Percentiles rank a stretch among this genome's conserved stretches.
These are phyloP conservation scores for Pulicaria dysenterica DNA, from an alignment of 129 eudicot species.

Conservation along the genomic window DNA sequence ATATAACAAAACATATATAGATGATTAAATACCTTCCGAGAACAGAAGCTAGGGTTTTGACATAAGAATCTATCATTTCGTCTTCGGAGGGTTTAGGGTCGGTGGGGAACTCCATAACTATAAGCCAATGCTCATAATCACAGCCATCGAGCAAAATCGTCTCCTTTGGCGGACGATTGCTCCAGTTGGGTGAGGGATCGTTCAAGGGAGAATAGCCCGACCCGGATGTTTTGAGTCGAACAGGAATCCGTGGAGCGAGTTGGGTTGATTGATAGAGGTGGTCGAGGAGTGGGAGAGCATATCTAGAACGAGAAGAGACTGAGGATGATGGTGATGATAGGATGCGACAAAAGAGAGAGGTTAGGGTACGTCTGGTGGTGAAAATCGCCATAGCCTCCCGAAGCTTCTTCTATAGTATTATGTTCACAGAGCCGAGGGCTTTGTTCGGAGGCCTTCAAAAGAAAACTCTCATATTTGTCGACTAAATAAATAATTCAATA, in stretches of 20 bases:
- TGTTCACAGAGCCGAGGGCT: constrained; percentile 16
- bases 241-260: constrained; percentile 27
- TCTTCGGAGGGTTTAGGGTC: constrained; percentile 84
- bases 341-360: constrained; percentile 45
- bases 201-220: constrained; percentile 89
- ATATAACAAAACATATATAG: background rate
- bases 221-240: constrained; percentile 55
- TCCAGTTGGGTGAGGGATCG: constrained; percentile 98
- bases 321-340: constrained; percentile 41
- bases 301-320: constrained; percentile 33
- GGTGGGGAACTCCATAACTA: constrained; percentile 79
- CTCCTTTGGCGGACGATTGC: constrained; percentile 95
- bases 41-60: constrained; percentile 90
- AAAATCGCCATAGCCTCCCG: constrained; percentile 50
- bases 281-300: constrained; percentile 44
- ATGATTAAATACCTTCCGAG: constrained; percentile 65
- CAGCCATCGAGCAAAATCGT: constrained; percentile 92
- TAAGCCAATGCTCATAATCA: constrained; percentile 97
- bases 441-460: background rate
- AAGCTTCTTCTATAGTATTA: constrained; percentile 16
- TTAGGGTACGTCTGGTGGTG: constrained; percentile 66
- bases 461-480: too few species aligned
- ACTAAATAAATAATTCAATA: too few species aligned
- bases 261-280: constrained; percentile 32
- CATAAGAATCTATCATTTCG: constrained; percentile 74